Percentiles rank a stretch among this genome's conserved stretches.
These are phyloP conservation scores for Papiliotrema flavescens DNA, from an alignment of 1,284 basidiomycete genomes.

Conservation along the genomic window DNA sequence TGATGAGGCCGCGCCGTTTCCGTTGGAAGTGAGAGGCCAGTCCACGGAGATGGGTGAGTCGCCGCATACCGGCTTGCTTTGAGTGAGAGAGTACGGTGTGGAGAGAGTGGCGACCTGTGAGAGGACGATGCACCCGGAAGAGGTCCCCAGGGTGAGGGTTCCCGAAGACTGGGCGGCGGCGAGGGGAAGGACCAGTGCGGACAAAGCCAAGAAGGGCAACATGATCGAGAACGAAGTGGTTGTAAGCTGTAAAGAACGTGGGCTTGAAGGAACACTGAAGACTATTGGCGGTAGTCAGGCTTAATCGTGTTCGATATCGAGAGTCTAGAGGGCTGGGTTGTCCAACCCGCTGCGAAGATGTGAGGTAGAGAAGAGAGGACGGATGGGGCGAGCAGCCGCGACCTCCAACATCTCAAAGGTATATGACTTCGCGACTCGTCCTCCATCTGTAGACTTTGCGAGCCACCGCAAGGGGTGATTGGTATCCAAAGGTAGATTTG, in stretches of 20 bases:
- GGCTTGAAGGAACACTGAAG: too few species aligned
- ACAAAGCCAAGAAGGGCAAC: neutral
- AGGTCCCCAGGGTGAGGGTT: slow-evolving; percentile 10
- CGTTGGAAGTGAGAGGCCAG: slow-evolving; percentile 18
- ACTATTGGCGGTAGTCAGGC: too few species aligned
- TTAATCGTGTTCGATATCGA: neutral
- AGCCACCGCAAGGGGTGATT: too few species aligned
- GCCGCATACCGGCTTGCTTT: slow-evolving; percentile 20
- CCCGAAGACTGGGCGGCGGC: slow-evolving; percentile 18
- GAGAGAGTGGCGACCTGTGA: slow-evolving; percentile 22
- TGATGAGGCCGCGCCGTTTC: slow-evolving; percentile 20
- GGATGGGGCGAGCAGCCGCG: too few species aligned
- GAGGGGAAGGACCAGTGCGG: neutral
- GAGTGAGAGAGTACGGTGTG: slow-evolving; percentile 15
- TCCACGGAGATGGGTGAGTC: slow-evolving; percentile 5
- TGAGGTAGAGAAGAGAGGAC: too few species aligned
- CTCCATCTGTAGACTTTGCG: too few species aligned
- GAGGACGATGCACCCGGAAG: slow-evolving; percentile 21
- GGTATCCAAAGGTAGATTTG: neutral
- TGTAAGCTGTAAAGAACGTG: too few species aligned
- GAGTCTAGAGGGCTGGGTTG: neutral
- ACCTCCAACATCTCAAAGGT: too few species aligned
- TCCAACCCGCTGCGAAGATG: too few species aligned
- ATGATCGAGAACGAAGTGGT: too few species aligned
- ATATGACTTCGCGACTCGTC: too few species aligned